phyloP scores from a whole-genome alignment of 225 moss, liverwort and hornwort genomes.

The Pseudisothecium myosuroides region DNA sequence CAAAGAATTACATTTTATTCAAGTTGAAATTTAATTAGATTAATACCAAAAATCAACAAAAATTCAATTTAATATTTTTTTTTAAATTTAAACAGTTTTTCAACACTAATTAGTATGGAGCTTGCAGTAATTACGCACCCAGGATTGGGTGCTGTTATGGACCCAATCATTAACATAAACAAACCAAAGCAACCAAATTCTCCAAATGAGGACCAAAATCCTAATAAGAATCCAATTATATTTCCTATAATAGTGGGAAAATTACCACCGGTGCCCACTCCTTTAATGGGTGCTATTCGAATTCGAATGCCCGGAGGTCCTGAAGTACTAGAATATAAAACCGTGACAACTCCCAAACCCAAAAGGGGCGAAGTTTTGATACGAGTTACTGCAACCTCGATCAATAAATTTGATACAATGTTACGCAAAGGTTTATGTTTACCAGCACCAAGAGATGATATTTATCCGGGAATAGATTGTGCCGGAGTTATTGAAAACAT shows the following conservation, averaged over 20 bases:
- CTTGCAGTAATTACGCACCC: neutral
- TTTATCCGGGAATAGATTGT: conserved; percentile 24
- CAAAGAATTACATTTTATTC: neutral
- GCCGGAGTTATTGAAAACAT: conserved; percentile 5
- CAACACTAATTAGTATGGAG: neutral
- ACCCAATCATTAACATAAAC: neutral
- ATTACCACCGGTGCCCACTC: neutral
- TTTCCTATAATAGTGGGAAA: neutral
- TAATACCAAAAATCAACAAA: neutral
- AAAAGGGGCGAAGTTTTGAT: neutral
- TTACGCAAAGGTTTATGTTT: conserved; percentile 1
- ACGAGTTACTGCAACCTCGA: neutral
- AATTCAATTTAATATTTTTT: too few relatives aligned
- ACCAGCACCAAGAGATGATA: neutral
- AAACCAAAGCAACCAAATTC: neutral
- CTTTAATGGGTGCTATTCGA: conserved; percentile 14
- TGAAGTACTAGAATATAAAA: conserved; percentile 18
- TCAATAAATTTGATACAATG: conserved; percentile 20
- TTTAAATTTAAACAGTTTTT: neutral
- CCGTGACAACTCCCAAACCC: neutral
- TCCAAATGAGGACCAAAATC: neutral
- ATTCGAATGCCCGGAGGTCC: conserved; percentile 25
- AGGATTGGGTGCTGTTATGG: neutral
- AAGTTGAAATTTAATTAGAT: too few relatives aligned
- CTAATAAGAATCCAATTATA: neutral